Evolutionary conservation across 202 grass and related monocot genomes (phyloP), one percentile per base, ranked within the genome.

Genomic region (Setaria viridis): DNA sequence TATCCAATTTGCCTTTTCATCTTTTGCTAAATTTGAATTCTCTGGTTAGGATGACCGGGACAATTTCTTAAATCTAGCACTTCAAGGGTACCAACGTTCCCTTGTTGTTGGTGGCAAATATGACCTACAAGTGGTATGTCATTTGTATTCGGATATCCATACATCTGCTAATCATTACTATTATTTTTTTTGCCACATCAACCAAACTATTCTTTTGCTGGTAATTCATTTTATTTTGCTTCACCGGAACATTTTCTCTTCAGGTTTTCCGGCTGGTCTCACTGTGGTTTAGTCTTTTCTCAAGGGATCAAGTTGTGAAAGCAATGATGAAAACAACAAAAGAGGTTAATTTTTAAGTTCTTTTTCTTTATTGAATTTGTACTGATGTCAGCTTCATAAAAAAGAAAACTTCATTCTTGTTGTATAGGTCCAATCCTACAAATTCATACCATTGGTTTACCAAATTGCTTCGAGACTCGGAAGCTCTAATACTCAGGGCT

Each of bases 391-490:
- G 48, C 78, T 89, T 80, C 43, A 78, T 79, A n/a, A 35, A 58
- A 53, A 77, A 80, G 51, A 39, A 45, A 72, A 5, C 67, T 63
- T 80, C 54, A 35, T 53, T 71, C 81, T 82, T 67, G n/a, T 77
- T 78, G 1, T 83, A 63, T 75, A 97, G 95, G 92, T 95, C 77
- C 92, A 88, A 76, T 87, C 89, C 76, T 97, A 93, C 87, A 97
- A 97, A 83, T 97, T 97, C 86, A 85, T 97, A 90, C 95, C 92
- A 20, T 70, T 97, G 76, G 95, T 97, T 84, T 97, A 97, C 88
- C 92, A 97, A 54, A 97, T 97, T 90, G 95, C 95, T 56, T 97
- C 95, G 20, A 93, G 95, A 91, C 95, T 98, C 72, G 95, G 95
- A 67, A 95, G 91, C 80, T 90, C 87, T 63, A 97, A 94, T 88